Evolutionary conservation across 768 basidiomycete species (phyloP).

Genomic region (Naganishia antarctica): DNA sequence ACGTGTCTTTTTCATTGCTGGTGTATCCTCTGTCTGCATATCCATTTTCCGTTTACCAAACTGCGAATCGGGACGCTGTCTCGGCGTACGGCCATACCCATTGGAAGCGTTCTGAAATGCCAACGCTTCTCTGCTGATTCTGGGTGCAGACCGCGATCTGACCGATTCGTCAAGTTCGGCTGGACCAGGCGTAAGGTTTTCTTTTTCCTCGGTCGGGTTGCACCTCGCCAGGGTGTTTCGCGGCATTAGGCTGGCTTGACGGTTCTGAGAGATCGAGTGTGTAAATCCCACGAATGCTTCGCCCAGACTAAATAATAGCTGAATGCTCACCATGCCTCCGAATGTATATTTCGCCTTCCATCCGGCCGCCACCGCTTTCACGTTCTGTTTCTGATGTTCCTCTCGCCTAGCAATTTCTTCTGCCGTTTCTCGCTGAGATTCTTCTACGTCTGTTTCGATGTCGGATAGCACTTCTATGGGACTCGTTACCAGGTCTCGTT

Average conservation of each 20-base stretch:
- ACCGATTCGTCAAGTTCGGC: too few relatives aligned
- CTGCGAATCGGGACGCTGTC: neutral
- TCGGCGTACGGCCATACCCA: slow-evolving; percentile 10
- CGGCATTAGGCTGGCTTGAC: neutral
- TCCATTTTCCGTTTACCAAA: slow-evolving; percentile 9
- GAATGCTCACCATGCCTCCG: slow-evolving; percentile 20
- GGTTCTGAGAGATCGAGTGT: neutral
- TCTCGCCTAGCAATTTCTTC: neutral
- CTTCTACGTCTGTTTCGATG: slow-evolving; percentile 8
- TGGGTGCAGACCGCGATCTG: neutral
- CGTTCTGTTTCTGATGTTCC: neutral
- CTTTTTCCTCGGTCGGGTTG: neutral
- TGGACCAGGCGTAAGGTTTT: slow-evolving; percentile 5
- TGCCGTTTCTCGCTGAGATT: neutral
- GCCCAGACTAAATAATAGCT: too few relatives aligned
- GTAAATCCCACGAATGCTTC: too few relatives aligned
- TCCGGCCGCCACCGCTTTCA: slow-evolving; percentile 19
- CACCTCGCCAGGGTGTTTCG: neutral
- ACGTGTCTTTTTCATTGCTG: slow-evolving; percentile 5
- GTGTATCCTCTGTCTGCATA: neutral
- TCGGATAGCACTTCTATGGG: slow-evolving; percentile 20
- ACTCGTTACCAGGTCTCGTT: slow-evolving; percentile 2
- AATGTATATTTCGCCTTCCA: slow-evolving; percentile 23
- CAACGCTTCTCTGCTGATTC: slow-evolving; percentile 4
- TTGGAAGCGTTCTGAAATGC: slow-evolving; percentile 1